A percentile compares a stretch with the other conserved stretches of the same genome.
Conservation (phyloP, 179 eudicot species). For the Spergularia azorica region DNA sequence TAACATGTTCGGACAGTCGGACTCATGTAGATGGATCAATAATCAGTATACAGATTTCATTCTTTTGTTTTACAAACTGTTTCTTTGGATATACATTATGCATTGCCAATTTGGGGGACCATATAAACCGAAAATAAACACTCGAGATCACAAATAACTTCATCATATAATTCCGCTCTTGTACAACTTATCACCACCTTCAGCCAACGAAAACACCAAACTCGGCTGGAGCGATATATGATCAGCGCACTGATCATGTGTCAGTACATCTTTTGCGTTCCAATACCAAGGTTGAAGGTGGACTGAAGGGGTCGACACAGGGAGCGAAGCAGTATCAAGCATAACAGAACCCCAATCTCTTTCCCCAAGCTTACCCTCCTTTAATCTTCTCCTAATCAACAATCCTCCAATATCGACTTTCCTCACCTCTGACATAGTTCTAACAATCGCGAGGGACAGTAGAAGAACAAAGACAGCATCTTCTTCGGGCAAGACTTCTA, state of each 20-base stretch:
- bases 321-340: constrained; percentile 48
- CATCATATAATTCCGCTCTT: constrained; percentile 47
- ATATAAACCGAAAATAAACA: background rate
- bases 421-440: constrained; percentile 65
- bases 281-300: constrained; percentile 86
- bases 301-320: constrained; percentile 34
- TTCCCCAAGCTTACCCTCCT: constrained; percentile 57
- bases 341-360: constrained; percentile 87
- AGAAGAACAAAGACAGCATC: constrained; percentile 76
- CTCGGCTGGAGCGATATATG: constrained; percentile 38
- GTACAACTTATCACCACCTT: constrained; percentile 83
- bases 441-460: constrained; percentile 57
- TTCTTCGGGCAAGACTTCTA: constrained; percentile 82
- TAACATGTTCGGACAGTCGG: background rate
- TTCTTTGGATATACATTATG: too few species aligned
- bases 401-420: constrained; percentile 70
- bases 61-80: too few species aligned
- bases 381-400: constrained; percentile 64
- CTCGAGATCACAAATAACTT: background rate
- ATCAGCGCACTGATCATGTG: constrained; percentile 44
- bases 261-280: constrained; percentile 58
- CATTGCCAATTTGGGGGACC: background rate
- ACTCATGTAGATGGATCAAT: background rate
- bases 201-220: constrained; percentile 53
- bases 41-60: background rate